Evolutionary conservation across 2,329 filamentous ascomycete genomes (phyloP).

Genomic region (Colletotrichum coccodes): DNA sequence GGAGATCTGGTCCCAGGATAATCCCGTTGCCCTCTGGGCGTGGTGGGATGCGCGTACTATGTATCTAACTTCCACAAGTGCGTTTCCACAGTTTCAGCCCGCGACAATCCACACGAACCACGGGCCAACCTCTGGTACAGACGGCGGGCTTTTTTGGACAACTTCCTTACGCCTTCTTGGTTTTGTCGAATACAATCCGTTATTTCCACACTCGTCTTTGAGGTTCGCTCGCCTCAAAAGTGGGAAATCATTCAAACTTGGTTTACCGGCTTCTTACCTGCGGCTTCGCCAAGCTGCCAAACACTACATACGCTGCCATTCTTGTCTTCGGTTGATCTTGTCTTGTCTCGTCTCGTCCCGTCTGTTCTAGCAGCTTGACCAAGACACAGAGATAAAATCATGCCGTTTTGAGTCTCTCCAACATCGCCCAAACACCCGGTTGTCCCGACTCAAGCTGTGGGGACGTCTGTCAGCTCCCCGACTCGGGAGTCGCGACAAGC

Average conservation of each 20-base stretch:
- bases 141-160: neutral
- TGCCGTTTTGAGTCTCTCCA: neutral
- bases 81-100: constrained; percentile 31
- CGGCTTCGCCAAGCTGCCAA: neutral
- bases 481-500: neutral
- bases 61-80: constrained; percentile 3
- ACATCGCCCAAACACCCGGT: neutral
- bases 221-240: neutral
- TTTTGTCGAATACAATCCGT: neutral
- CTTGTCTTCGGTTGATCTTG: neutral
- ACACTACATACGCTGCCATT: neutral
- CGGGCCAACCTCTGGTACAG: constrained; percentile 3
- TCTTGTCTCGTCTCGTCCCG: neutral
- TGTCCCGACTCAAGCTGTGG: neutral
- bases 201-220: neutral
- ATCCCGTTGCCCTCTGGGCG: neutral
- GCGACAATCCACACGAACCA: constrained; percentile 25
- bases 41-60: neutral
- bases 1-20: neutral
- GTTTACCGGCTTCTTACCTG: neutral
- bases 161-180: neutral
- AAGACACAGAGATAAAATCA: neutral
- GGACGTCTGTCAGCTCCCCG: neutral
- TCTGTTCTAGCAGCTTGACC: neutral
- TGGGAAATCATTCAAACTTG: neutral